Evolutionary conservation across 176 grass and related monocot species (phyloP), one percentile per base, ranked within the genome.

Genomic region (Oryza punctata): DNA sequence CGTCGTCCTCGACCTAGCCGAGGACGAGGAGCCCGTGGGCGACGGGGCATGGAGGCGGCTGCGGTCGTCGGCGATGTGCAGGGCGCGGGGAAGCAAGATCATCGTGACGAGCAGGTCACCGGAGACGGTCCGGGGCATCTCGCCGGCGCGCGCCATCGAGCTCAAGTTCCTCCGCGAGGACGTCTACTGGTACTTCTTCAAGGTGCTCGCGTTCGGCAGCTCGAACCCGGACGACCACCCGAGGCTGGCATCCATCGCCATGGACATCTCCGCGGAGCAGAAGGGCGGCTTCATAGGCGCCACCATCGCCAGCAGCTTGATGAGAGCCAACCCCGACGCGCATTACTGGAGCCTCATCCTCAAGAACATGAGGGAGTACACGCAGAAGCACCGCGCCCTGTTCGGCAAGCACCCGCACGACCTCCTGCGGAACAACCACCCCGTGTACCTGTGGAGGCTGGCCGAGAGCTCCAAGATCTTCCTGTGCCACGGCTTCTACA

Each of bases 141-240:
- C 67, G 8, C 75, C 70, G 5, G 60, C 67, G 21, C 47, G 63
- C 7, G n/a, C 75, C 0, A 40, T 91, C 16, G 63, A 19, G 2
- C 35, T 91, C 0, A 76, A 87, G 10, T 14, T 23, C 0, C 70
- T 87, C 30, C 32, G 18, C 2, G 54, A 37, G 26, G 85, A 90
- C 12, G 73, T 73, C 5, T 87, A 83, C 57, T 81, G 82, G 78
- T 67, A 81, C 18, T 90, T 84, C 83, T 90, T 87, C 73, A 73
- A 74, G 67, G 75, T 30, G 5, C 68, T 87, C 35, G 78, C 85
- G 0, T 90, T 87, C 24, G 84, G 88, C 8, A 69, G 67, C 52
- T 1, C 44, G 1, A 81, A 83, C 27, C 73, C 88, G 0, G 59
- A 87, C 6, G 88, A 90, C 0, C 45, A 76, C 14, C 60, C 73